These are phyloP conservation scores for Neopestalotiopsis clavispora DNA, from an alignment of 2,329 filamentous ascomycete species.

Conservation along the genomic window DNA sequence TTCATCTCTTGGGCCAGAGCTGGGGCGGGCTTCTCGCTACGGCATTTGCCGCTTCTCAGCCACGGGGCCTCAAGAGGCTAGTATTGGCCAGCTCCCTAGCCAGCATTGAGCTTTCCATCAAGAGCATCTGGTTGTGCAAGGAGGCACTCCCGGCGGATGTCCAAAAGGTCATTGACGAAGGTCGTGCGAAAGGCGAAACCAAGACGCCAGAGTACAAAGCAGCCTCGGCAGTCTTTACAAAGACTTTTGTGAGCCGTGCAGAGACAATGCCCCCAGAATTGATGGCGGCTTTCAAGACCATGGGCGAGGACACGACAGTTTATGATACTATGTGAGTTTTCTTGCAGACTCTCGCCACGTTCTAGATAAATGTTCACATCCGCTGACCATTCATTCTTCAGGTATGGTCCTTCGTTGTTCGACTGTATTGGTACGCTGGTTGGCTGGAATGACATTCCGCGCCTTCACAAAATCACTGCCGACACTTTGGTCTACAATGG, in stretches of 20 bases:
- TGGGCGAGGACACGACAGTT: not conserved
- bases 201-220: not conserved
- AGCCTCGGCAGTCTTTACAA: not conserved
- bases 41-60: conserved; percentile 19
- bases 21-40: conserved; percentile 26
- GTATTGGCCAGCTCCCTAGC: not conserved
- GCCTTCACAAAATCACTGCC: conserved; percentile 23
- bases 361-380: not conserved
- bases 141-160: not conserved
- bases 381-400: conserved; percentile 14
- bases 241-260: not conserved
- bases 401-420: conserved; percentile 26
- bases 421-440: conserved; percentile 23
- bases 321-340: not conserved
- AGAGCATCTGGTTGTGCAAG: not conserved
- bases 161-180: not conserved
- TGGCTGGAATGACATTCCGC: conserved; percentile 25
- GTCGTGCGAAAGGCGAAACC: not conserved
- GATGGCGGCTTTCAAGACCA: not conserved
- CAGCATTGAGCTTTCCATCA: not conserved
- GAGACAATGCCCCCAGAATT: not conserved
- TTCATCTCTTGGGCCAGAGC: conserved; percentile 26
- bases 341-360: not conserved
- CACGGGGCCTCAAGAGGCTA: not conserved
- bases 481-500: conserved; percentile 28